Base-by-base conservation (phyloP, 2,329 filamentous ascomycete species). In the Amylocarpus encephaloides region DNA sequence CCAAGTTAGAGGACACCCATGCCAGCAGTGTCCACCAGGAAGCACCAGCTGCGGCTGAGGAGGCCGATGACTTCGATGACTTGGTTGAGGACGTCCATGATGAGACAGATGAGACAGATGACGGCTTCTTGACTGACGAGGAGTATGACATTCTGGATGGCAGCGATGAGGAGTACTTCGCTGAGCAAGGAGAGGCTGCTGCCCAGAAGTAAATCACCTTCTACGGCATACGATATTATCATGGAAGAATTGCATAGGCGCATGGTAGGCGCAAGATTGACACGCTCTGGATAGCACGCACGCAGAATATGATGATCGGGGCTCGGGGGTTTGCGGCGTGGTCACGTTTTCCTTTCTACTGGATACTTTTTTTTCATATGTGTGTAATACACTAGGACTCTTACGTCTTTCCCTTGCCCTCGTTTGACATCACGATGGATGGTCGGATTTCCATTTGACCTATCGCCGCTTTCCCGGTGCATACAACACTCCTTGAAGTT, bases 111-210 rank as follows among this genome's bases (percentile, higher is more conserved):
- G 73, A 70, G n/a, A 78, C 77, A 1, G 80, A 83, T 11, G 82
- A 86, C 53, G 87, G 85, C 11, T 96, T 95, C 75, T 72, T 95
- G 75, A 97, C 93, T 0, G 93, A 98, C 57, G 93, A 97, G 68
- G 93, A 98, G 71, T 98, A 97, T 68, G 93, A 98, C 64, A 91
- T 97, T 58, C 81, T 97, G 41, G 90, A 96, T 71, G 92, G 90
- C 39, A 95, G 88, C 52, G 92, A 97, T 59, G 88, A 95, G 68
- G 92, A 97, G 67, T 85, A 79, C 59, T 67, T 81, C 46, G 76
- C 77, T 54, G 80, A 80, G 62, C 73, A 77, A 35, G 57, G 46
- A 12, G 63, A 64, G 50, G 49, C 48, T 36, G 50, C 52, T 16
- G 62, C n/a, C n/a, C n/a, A 58, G 54, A 65, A 65, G 52, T 64